Conservation (phyloP, 176 grass and related monocot species). For the Hordeum vulgare region MorexV3_pseudomolecules_assembly NC_058523.1:554511343-554511842, state of each 20-base stretch:
- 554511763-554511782: background rate
- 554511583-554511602: constrained; percentile 25
- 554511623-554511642: background rate
- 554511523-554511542: constrained; percentile 33
- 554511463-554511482: constrained; percentile 1
- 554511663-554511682: background rate
- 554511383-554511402: constrained; percentile 64
- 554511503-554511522: constrained; percentile 11
- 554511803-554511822: too few relatives aligned
- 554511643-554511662: background rate
- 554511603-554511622: background rate
- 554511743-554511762: background rate
- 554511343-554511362: constrained; percentile 65
- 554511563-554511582: constrained; percentile 97
- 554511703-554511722: background rate
- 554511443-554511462: constrained; percentile 26
- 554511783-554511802: constrained; percentile 18
- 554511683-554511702: background rate
- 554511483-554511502: constrained; percentile 7
- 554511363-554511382: constrained; percentile 60
- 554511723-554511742: constrained; percentile 24
- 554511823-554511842: background rate
- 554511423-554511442: constrained; percentile 28
- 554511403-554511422: constrained; percentile 94
- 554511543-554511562: constrained; percentile 61